Evolutionary conservation across 139 green algal genomes (phyloP).

Genomic region (Diplosphaera chodatii): DNA sequence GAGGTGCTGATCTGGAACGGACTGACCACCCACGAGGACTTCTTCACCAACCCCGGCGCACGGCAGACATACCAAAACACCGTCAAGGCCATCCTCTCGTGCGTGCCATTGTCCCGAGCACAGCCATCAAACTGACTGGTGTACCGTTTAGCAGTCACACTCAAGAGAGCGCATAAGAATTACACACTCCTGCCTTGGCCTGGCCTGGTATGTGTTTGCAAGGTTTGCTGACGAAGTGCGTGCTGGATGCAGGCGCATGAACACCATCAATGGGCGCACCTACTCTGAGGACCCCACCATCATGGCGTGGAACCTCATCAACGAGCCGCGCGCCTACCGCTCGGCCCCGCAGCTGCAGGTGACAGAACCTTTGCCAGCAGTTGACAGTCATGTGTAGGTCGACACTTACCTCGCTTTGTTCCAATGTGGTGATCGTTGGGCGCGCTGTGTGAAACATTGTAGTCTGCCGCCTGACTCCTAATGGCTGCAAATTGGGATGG

Average conservation of each 20-base stretch:
- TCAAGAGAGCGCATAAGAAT: too few relatives aligned
- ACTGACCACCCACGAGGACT: constrained; percentile 32
- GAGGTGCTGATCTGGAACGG: constrained; percentile 24
- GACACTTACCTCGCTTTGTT: too few relatives aligned
- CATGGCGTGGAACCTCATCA: constrained; percentile 52
- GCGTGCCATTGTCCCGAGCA: neutral
- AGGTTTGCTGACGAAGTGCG: neutral
- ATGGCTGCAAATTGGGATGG: too few relatives aligned
- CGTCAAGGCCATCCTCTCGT: constrained; percentile 17
- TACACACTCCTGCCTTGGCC: neutral
- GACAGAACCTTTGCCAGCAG: neutral
- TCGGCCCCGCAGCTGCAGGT: constrained; percentile 8
- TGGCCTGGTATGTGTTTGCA: neutral
- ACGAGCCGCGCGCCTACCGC: constrained; percentile 38
- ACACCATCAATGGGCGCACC: constrained; percentile 34
- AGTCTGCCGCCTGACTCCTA: too few relatives aligned
- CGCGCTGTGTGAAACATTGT: too few relatives aligned
- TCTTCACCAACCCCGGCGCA: constrained; percentile 36
- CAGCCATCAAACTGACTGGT: too few relatives aligned
- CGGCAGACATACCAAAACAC: constrained; percentile 28
- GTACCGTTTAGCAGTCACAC: too few relatives aligned
- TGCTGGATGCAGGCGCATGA: constrained; percentile 11
- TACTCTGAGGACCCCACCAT: constrained; percentile 44
- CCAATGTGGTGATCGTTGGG: too few relatives aligned
- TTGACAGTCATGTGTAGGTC: too few relatives aligned